These are phyloP conservation scores for Dactylonectria macrodidyma DNA, from an alignment of 2,329 filamentous ascomycete species.

Conservation along the genomic window DNA sequence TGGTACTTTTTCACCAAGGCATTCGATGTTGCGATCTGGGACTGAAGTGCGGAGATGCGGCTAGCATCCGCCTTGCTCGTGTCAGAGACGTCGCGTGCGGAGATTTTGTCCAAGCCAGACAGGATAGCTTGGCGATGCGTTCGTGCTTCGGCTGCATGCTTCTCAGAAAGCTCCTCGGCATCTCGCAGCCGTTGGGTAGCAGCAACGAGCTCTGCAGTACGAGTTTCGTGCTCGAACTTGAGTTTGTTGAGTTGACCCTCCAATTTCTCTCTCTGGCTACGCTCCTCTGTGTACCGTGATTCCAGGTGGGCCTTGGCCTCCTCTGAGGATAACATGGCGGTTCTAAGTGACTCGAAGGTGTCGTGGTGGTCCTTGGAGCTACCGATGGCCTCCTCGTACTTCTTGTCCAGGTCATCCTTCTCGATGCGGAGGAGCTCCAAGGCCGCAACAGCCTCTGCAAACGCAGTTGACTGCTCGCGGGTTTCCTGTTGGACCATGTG, in stretches of 20 bases:
- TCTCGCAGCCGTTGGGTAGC: slow-evolving; percentile 83
- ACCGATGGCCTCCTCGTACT: slow-evolving; percentile 77
- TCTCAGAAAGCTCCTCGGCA: slow-evolving; percentile 89
- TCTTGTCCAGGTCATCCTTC: slow-evolving; percentile 81
- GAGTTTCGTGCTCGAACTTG: slow-evolving; percentile 86
- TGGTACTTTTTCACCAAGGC: slow-evolving; percentile 89
- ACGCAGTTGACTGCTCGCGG: slow-evolving; percentile 84
- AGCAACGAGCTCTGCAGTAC: slow-evolving; percentile 82
- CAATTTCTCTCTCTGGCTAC: slow-evolving; percentile 79
- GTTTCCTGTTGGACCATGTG: slow-evolving; percentile 84
- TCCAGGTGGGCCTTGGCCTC: slow-evolving; percentile 85
- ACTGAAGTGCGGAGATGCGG: slow-evolving; percentile 81
- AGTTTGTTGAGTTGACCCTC: slow-evolving; percentile 84
- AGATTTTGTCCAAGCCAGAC: slow-evolving; percentile 83
- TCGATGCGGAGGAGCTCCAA: slow-evolving; percentile 87
- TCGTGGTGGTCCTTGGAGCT: slow-evolving; percentile 78
- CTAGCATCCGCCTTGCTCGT: slow-evolving; percentile 70
- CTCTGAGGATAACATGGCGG: slow-evolving; percentile 83
- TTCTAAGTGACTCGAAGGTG: slow-evolving; percentile 81
- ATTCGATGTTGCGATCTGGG: slow-evolving; percentile 85
- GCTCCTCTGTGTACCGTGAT: slow-evolving; percentile 86
- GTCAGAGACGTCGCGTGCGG: slow-evolving; percentile 66
- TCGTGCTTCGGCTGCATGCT: slow-evolving; percentile 88
- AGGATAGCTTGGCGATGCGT: slow-evolving; percentile 88
- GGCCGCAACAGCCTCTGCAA: slow-evolving; percentile 82